A percentile compares a stretch with the other conserved stretches of the same genome.
Evolutionary conservation across 129 eudicot genomes (phyloP).

Genomic region (Centaurea solstitialis): DNA sequence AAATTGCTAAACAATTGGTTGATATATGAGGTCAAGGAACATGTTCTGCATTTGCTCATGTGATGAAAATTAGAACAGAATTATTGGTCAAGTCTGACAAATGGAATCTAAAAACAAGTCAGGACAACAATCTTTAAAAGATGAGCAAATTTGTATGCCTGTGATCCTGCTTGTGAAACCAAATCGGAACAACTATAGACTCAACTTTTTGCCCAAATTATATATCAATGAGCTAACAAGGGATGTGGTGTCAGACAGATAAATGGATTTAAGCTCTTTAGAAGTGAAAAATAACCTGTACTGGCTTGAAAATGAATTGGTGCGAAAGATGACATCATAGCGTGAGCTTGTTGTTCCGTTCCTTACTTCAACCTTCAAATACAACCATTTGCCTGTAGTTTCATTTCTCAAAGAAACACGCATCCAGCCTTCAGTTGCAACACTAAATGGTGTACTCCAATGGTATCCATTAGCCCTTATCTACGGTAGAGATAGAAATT

Average conservation of each 20-base stretch:
- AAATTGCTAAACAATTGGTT: background rate
- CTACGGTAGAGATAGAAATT: slow-evolving; percentile 36
- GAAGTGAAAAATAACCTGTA: slow-evolving; percentile 65
- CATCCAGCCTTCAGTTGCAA: slow-evolving; percentile 85
- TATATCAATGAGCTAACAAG: background rate
- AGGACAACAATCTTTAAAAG: background rate
- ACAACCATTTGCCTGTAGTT: slow-evolving; percentile 31
- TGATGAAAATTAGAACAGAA: background rate
- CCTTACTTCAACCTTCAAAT: slow-evolving; percentile 73
- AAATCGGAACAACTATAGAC: no score
- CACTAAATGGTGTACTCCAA: slow-evolving; percentile 89
- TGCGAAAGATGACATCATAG: slow-evolving; percentile 89
- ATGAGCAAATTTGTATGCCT: no score
- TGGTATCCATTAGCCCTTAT: slow-evolving; percentile 65
- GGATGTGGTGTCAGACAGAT: background rate
- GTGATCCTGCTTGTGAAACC: no score
- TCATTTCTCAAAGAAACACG: slow-evolving; percentile 58
- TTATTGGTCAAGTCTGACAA: background rate
- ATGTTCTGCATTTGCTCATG: background rate
- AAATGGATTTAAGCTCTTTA: background rate
- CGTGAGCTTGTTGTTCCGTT: slow-evolving; percentile 72
- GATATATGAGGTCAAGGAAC: background rate
- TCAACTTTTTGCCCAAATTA: background rate
- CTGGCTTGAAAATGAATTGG: slow-evolving; percentile 77
- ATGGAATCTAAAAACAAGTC: background rate